Conservation (phyloP, 2,329 filamentous ascomycete species). For the Colletotrichum chrysophilum region DNA sequence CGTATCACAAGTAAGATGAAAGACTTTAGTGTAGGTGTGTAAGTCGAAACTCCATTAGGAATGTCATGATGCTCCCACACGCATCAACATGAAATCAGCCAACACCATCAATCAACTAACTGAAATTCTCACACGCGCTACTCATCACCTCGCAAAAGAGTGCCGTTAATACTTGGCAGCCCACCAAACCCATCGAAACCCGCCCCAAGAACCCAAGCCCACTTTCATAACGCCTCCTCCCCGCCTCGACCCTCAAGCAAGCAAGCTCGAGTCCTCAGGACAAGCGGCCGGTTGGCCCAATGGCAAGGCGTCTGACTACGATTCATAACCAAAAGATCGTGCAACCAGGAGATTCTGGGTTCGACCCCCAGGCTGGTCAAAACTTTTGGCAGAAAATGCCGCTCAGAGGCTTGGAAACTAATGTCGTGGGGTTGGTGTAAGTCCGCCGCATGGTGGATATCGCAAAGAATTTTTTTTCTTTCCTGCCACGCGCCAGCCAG, state of each 20-base stretch:
- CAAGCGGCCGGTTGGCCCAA: constrained; percentile 33
- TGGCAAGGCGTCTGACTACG: constrained; percentile 50
- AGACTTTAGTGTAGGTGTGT: background rate
- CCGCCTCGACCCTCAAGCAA: background rate
- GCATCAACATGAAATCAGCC: rapidly evolving
- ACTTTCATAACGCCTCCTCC: background rate
- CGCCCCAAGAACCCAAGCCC: background rate
- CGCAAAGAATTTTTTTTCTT: background rate
- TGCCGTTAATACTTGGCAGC: background rate
- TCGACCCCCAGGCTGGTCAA: constrained; percentile 22
- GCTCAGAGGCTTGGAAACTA: background rate
- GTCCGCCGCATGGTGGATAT: background rate
- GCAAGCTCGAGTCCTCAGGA: background rate
- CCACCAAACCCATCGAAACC: background rate
- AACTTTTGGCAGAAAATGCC: background rate
- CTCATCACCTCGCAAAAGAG: background rate
- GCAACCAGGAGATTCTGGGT: constrained; percentile 22
- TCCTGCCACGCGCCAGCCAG: background rate
- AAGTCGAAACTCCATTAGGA: background rate
- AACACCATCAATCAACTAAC: background rate
- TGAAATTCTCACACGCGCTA: background rate
- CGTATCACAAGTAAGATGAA: rapidly evolving
- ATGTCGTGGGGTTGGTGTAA: background rate
- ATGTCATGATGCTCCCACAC: background rate
- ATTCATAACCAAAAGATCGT: constrained; percentile 6